Percentiles rank a stretch among this genome's conserved stretches.
Conservation (phyloP, 805 yeast species). For the Pichia exigua region DNA sequence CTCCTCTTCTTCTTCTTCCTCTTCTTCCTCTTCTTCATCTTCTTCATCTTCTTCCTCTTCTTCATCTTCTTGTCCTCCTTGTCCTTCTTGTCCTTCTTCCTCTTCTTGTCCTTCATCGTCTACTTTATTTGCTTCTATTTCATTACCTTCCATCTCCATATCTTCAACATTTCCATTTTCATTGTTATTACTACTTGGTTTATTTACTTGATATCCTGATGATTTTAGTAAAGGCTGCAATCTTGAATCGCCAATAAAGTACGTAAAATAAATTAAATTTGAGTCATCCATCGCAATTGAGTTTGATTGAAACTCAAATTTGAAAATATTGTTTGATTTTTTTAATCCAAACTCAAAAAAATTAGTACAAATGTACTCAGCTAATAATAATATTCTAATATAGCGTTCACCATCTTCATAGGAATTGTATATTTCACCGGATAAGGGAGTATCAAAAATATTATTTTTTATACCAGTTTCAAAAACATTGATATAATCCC, state of each 20-base stretch:
- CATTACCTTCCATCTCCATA: neutral
- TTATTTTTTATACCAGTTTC: conserved; percentile 53
- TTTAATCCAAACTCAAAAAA: conserved; percentile 46
- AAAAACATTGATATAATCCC: conserved; percentile 40
- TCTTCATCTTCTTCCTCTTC: neutral
- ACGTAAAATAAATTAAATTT: conserved; percentile 15
- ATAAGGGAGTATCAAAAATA: conserved; percentile 52
- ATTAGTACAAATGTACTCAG: conserved; percentile 42
- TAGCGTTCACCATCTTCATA: conserved; percentile 44
- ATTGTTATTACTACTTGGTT: neutral
- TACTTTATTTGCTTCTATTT: conserved; percentile 1
- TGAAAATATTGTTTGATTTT: conserved; percentile 39
- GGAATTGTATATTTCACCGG: conserved; percentile 48
- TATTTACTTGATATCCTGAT: neutral
- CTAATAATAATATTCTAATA: conserved; percentile 43
- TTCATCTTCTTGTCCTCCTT: neutral
- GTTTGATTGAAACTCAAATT: conserved; percentile 19
- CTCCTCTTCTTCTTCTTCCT: neutral
- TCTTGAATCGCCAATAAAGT: conserved; percentile 22
- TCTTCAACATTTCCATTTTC: neutral
- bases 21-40: neutral
- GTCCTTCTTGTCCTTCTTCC: conserved; percentile 1
- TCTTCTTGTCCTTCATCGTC: neutral
- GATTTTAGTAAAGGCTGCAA: neutral
- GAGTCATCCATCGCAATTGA: conserved; percentile 9